Evolutionary conservation across 2,329 filamentous ascomycete genomes (phyloP).

Genomic region (Colletotrichum falcatum): DNA sequence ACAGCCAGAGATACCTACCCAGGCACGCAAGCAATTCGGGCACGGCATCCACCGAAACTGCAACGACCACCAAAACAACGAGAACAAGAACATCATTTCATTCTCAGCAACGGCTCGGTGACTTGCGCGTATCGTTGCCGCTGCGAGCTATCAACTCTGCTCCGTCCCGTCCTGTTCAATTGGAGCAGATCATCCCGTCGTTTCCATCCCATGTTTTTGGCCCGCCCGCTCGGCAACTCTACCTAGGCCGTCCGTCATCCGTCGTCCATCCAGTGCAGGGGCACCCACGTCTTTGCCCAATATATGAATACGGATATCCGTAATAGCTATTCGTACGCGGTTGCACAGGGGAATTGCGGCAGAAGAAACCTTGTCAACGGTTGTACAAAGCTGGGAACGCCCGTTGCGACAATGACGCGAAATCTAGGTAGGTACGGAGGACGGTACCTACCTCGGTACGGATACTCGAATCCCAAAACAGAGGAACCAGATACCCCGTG

Average conservation of each 20-base stretch:
- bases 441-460: too few relatives aligned
- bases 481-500: not conserved
- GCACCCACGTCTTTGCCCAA: not conserved
- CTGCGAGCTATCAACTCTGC: not conserved
- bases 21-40: too few relatives aligned
- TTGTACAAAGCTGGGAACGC: not conserved
- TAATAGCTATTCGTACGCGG: not conserved
- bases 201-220: conserved; percentile 28
- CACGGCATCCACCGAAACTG: not conserved
- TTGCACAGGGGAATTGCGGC: not conserved
- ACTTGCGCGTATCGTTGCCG: not conserved
- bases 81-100: not conserved
- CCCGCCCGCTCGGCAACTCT: not conserved
- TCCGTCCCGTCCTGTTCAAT: conserved; percentile 26
- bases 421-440: not conserved
- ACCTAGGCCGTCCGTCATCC: not conserved
- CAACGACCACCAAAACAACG: not conserved
- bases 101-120: not conserved
- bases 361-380: not conserved
- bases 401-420: not conserved
- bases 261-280: not conserved
- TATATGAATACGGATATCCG: too few relatives aligned
- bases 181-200: conserved; percentile 36
- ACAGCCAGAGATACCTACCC: too few relatives aligned
- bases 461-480: not conserved